Evolutionary conservation across 1,284 basidiomycete genomes (phyloP).

Genomic region (Leccinum pachyderme): DNA sequence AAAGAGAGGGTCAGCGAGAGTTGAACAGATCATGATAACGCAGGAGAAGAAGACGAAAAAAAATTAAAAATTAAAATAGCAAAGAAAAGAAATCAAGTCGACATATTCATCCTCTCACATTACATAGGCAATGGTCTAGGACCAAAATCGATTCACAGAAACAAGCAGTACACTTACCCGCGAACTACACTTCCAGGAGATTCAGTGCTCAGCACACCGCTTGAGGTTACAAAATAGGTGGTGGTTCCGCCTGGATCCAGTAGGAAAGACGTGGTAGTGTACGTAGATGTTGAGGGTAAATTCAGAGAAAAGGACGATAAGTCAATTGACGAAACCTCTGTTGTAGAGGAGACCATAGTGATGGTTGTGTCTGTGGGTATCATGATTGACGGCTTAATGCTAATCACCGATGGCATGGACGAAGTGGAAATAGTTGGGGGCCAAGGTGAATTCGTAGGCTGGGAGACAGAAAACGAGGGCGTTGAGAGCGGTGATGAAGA

Average conservation of each 20-base stretch:
- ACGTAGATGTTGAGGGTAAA: conserved; percentile 18
- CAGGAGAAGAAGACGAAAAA: conserved; percentile 11
- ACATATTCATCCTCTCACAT: conserved; percentile 6
- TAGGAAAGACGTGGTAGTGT: conserved; percentile 23
- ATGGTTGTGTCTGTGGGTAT: conserved; percentile 2
- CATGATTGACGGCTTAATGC: too few relatives aligned
- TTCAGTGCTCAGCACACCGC: conserved; percentile 25
- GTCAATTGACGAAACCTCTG: conserved; percentile 8
- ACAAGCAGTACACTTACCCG: conserved; percentile 16
- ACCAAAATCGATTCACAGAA: background rate
- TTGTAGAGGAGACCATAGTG: conserved; percentile 16
- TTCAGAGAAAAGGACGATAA: background rate
- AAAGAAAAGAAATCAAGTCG: conserved; percentile 10
- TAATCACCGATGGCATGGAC: background rate
- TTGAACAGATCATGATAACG: conserved; percentile 16
- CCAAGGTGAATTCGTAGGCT: background rate
- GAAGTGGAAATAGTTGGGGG: background rate
- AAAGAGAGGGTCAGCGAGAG: conserved; percentile 20
- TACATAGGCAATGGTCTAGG: conserved; percentile 1
- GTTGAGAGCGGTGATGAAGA: background rate
- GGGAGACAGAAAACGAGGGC: conserved; percentile 1
- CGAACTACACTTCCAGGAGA: conserved; percentile 2
- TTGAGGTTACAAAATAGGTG: conserved; percentile 25
- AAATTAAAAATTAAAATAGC: conserved; percentile 2
- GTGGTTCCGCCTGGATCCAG: conserved; percentile 11